Percentiles rank a stretch among this genome's conserved stretches.
These are phyloP conservation scores for Eucalyptus lansdowneana DNA, from an alignment of 345 rosid genomes.

Conservation along the genomic window DNA sequence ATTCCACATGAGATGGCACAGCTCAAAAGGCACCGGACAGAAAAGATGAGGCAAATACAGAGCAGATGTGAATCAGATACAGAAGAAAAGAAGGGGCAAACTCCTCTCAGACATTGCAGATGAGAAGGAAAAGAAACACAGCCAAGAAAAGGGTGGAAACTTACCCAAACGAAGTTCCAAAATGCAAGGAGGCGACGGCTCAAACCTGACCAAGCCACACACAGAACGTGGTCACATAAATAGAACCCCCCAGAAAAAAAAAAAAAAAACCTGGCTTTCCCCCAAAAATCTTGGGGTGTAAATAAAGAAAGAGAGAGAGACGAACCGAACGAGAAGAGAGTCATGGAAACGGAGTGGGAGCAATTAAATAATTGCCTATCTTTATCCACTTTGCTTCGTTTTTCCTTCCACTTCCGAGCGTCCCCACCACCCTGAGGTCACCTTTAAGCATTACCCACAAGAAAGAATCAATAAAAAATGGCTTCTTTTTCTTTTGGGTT, in stretches of 20 bases:
- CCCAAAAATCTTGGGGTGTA: background rate
- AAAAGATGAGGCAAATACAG: background rate
- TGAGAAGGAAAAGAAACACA: background rate
- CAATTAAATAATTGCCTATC: background rate
- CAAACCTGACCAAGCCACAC: background rate
- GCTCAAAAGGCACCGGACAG: background rate
- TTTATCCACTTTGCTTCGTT: slow-evolving; percentile 5
- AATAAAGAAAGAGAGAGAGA: background rate
- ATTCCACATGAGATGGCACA: background rate
- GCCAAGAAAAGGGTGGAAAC: background rate
- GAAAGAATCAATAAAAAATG: background rate
- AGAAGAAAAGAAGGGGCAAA: background rate
- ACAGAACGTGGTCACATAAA: background rate
- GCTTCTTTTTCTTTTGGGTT: background rate
- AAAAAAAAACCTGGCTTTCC: background rate
- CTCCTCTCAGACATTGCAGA: background rate
- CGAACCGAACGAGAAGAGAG: slow-evolving; percentile 13
- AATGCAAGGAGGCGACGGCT: background rate
- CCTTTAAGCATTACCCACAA: background rate
- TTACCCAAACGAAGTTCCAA: slow-evolving; percentile 7
- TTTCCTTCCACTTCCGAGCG: background rate
- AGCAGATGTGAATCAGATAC: background rate
- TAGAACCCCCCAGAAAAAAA: background rate
- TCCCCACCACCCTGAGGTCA: background rate
- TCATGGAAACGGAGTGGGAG: slow-evolving; percentile 9